A percentile compares a stretch with the other conserved stretches of the same genome.
phyloP scores from a whole-genome alignment of 345 rosid species.

The Ailanthus altissimus region DNA sequence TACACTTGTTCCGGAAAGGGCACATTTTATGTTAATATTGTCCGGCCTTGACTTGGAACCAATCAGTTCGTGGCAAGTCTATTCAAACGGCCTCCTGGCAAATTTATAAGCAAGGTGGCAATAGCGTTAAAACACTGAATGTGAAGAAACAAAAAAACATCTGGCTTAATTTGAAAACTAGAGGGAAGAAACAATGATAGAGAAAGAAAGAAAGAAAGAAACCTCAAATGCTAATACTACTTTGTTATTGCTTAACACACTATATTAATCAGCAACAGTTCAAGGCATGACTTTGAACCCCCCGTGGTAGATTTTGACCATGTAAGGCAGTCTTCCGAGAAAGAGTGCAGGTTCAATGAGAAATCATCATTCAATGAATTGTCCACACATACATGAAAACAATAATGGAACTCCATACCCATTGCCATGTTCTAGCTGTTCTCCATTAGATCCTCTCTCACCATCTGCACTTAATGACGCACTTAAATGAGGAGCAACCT shows the following conservation, averaged over 20 bases:
- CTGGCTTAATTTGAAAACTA: background rate
- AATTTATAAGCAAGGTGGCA: too few species aligned
- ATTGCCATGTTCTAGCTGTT: slow-evolving; percentile 32
- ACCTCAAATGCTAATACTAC: background rate
- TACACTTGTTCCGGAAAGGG: background rate
- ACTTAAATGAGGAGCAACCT: slow-evolving; percentile 27
- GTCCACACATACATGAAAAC: slow-evolving; percentile 48
- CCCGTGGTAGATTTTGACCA: background rate
- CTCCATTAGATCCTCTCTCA: slow-evolving; percentile 30
- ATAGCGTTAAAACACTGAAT: background rate
- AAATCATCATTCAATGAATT: slow-evolving; percentile 30
- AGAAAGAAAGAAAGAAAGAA: background rate
- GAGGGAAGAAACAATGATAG: background rate
- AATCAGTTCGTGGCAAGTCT: slow-evolving; percentile 1
- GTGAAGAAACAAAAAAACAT: background rate
- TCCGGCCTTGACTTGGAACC: background rate
- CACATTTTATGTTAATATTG: background rate
- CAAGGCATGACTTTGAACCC: background rate
- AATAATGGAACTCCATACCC: slow-evolving; percentile 41
- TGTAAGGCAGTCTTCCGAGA: background rate
- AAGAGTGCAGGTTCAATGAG: slow-evolving; percentile 1
- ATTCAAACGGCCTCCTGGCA: background rate
- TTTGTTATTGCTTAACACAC: slow-evolving; percentile 13
- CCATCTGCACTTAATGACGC: slow-evolving; percentile 19
- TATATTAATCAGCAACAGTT: slow-evolving; percentile 4